Conservation (phyloP, 2,329 filamentous ascomycete species). For the Aureobasidium vineae region DNA sequence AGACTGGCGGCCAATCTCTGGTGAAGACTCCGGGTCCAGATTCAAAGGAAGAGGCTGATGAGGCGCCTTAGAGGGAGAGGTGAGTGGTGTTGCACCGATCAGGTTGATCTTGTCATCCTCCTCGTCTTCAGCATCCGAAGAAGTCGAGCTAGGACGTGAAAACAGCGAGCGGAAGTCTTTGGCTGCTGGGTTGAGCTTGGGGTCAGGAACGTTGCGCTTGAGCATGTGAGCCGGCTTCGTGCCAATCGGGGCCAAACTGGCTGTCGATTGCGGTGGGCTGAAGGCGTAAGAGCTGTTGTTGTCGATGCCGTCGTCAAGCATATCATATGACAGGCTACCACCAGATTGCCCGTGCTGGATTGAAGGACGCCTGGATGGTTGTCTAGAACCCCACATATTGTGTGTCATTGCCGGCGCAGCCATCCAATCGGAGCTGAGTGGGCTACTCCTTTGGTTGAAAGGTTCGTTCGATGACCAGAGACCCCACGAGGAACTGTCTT, state of each 20-base stretch:
- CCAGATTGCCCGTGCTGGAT: constrained; percentile 69
- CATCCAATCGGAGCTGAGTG: constrained; percentile 55
- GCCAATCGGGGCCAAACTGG: constrained; percentile 66
- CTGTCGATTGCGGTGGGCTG: constrained; percentile 48
- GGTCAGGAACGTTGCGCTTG: constrained; percentile 2
- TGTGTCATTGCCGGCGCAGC: constrained; percentile 36
- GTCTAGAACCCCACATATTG: constrained; percentile 56
- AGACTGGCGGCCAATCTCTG: constrained; percentile 43
- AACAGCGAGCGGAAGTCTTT: constrained; percentile 80
- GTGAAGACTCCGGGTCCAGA: constrained; percentile 38
- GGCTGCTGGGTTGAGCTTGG: constrained; percentile 83
- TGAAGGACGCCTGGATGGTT: constrained; percentile 76
- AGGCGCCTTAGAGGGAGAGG: constrained; percentile 26
- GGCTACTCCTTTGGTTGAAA: constrained; percentile 53
- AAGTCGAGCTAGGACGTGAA: constrained; percentile 30
- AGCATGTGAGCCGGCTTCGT: constrained; percentile 53
- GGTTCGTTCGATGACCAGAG: constrained; percentile 59
- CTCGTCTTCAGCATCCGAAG: constrained; percentile 40
- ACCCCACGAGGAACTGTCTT: constrained; percentile 64
- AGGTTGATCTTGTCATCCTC: constrained; percentile 30
- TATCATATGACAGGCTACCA: constrained; percentile 57
- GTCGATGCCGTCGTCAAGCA: constrained; percentile 52
- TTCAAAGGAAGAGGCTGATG: constrained; percentile 29
- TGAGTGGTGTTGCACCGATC: constrained; percentile 20
- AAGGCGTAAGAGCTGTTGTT: constrained; percentile 47